Conservation (phyloP, 2,329 filamentous ascomycete species). For the Sclerotinia glacialis region DNA sequence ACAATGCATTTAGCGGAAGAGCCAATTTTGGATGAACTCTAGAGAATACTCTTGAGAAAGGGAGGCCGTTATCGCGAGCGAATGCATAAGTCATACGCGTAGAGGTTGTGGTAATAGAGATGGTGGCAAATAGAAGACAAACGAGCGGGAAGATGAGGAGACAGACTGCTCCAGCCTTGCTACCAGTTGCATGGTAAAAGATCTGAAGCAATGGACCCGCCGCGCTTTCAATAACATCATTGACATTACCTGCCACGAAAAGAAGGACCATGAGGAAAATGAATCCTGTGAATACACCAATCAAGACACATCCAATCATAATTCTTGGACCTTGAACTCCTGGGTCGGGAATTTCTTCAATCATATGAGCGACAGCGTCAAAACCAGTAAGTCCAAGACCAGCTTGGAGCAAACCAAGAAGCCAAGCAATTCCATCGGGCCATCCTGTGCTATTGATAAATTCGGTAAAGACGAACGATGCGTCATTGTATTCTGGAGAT, state of each 20-base stretch:
- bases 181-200: conserved; percentile 48
- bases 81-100: conserved; percentile 64
- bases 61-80: conserved; percentile 63
- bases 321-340: conserved; percentile 50
- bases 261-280: conserved; percentile 35
- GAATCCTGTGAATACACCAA: conserved; percentile 47
- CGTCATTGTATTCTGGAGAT: conserved; percentile 48
- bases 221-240: conserved; percentile 46
- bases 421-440: conserved; percentile 48
- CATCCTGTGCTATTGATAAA: conserved; percentile 55
- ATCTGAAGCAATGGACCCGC: conserved; percentile 52
- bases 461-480: conserved; percentile 53
- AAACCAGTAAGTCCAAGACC: conserved; percentile 53
- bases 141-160: conserved; percentile 53
- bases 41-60: conserved; percentile 58
- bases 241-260: conserved; percentile 36
- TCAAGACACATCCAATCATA: conserved; percentile 48
- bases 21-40: conserved; percentile 59
- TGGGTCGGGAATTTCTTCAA: conserved; percentile 53
- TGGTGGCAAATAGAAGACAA: conserved; percentile 62
- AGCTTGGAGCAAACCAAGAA: conserved; percentile 52
- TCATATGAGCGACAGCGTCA: conserved; percentile 45
- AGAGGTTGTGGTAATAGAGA: conserved; percentile 48
- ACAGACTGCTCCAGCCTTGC: conserved; percentile 38
- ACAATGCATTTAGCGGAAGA: conserved; percentile 64